Evolutionary conservation across 78 protist genomes (phyloP).

Genomic region (Trichosphaerium sp.): DNA sequence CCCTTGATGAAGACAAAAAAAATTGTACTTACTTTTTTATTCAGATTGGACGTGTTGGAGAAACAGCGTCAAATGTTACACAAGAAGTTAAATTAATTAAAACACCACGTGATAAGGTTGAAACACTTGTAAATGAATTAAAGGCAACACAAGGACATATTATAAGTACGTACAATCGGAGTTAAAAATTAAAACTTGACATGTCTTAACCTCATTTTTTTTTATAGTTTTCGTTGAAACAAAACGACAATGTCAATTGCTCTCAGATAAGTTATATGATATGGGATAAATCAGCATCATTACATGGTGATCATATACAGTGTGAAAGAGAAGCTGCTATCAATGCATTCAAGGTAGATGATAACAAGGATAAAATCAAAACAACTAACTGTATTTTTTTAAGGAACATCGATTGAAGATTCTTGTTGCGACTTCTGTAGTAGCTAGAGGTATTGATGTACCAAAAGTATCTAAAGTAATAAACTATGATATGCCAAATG

Average conservation of each 20-base stretch:
- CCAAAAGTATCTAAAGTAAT: conserved; percentile 93
- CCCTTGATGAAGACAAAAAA: too few relatives aligned
- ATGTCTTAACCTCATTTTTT: too few relatives aligned
- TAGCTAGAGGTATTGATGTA: conserved; percentile 94
- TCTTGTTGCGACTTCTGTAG: conserved; percentile 96
- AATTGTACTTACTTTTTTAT: conserved; percentile 85
- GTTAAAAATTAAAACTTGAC: too few relatives aligned
- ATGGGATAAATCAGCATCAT: conserved; percentile 86
- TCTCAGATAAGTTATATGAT: conserved; percentile 70
- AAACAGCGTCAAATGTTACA: conserved; percentile 73
- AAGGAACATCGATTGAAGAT: conserved; percentile 52
- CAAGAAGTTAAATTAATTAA: conserved; percentile 62
- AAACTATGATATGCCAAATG: conserved; percentile 92
- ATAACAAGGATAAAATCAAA: too few relatives aligned
- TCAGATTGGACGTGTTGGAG: conserved; percentile 95
- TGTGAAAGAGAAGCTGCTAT: conserved; percentile 89
- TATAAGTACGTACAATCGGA: too few relatives aligned
- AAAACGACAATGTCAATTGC: conserved; percentile 72
- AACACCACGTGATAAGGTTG: conserved; percentile 74
- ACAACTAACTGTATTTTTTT: too few relatives aligned
- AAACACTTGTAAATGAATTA: conserved; percentile 54
- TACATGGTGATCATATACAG: conserved; percentile 96
- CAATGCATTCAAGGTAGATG: too few relatives aligned
- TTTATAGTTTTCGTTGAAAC: conserved; percentile 91
- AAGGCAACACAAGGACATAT: conserved; percentile 30